phyloP scores from a whole-genome alignment of 805 yeast species.

The Barnettozyma californica region DNA sequence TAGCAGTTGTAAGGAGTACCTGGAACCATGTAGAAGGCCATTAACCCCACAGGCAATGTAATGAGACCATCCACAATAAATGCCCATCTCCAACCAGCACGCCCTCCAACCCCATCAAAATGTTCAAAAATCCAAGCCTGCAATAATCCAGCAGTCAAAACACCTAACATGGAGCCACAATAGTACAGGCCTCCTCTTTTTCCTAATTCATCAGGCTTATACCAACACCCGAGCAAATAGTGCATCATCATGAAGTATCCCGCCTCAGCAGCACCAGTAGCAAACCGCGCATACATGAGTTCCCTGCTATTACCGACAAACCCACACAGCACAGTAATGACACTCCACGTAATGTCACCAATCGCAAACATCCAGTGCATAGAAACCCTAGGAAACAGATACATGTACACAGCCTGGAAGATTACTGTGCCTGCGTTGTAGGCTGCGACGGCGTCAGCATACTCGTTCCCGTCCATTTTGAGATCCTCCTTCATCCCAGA shows the following conservation, averaged over 20 bases:
- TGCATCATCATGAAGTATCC: constrained; percentile 31
- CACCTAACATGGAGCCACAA: constrained; percentile 44
- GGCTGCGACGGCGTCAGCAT: constrained; percentile 52
- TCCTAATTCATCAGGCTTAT: constrained; percentile 48
- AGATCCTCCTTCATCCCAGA: constrained; percentile 43
- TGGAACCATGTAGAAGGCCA: constrained; percentile 53
- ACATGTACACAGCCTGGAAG: constrained; percentile 60
- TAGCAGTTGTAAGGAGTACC: constrained; percentile 60
- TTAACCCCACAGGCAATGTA: constrained; percentile 51
- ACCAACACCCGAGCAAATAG: constrained; percentile 55
- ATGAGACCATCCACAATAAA: constrained; percentile 57
- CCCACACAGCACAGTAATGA: constrained; percentile 5
- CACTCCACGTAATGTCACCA: constrained; percentile 7
- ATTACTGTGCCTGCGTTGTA: constrained; percentile 55
- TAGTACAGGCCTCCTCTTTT: constrained; percentile 58
- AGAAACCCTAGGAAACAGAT: constrained; percentile 47
- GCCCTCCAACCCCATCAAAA: constrained; percentile 38
- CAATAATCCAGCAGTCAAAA: constrained; percentile 50
- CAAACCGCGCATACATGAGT: constrained; percentile 6
- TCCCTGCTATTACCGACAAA: constrained; percentile 1
- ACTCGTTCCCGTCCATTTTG: constrained; percentile 49
- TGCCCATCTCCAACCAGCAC: constrained; percentile 63
- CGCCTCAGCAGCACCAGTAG: constrained; percentile 14
- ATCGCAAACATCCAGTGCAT: constrained; percentile 33
- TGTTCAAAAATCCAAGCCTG: constrained; percentile 40